These are phyloP conservation scores for Basidiobolus meristosporus DNA, from an alignment of 371 early-diverging fungal species.

Conservation along the genomic window DNA sequence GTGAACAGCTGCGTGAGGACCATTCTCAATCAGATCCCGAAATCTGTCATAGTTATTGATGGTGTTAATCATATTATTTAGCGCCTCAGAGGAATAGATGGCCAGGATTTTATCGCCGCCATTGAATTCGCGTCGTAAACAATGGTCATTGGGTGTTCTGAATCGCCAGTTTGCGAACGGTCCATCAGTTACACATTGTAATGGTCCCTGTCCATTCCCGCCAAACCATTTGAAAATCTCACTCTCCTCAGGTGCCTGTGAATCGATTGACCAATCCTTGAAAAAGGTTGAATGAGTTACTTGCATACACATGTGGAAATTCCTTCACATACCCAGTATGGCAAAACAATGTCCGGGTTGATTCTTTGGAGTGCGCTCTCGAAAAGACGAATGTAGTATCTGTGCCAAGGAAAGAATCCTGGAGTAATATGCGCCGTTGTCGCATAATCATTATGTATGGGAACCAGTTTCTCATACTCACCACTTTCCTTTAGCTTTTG, in stretches of 20 bases:
- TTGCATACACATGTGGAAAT: no score
- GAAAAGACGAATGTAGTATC: not conserved
- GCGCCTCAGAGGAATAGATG: conserved; percentile 7
- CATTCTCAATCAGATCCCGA: conserved; percentile 13
- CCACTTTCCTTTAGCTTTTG: not conserved
- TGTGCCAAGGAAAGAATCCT: conserved; percentile 4
- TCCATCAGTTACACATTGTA: conserved; percentile 7
- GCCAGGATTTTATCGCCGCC: conserved; percentile 8
- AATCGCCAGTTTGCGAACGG: conserved; percentile 2
- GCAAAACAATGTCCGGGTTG: conserved; percentile 1
- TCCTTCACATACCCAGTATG: conserved; percentile 1
- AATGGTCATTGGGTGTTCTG: conserved; percentile 5
- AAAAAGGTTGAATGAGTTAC: no score
- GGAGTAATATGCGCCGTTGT: conserved; percentile 1
- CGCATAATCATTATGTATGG: not conserved
- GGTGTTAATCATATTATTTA: conserved; percentile 8
- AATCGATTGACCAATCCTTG: conserved; percentile 23
- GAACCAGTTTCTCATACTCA: not conserved
- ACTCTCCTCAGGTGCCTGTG: conserved; percentile 5
- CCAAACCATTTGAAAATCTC: conserved; percentile 6
- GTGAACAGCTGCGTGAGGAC: conserved; percentile 27
- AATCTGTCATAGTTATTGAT: conserved; percentile 10
- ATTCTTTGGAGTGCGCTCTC: conserved; percentile 2
- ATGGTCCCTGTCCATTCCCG: conserved; percentile 6
- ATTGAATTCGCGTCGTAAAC: conserved; percentile 9